Base-by-base conservation (phyloP, 352 stramenopile species). In the Globisporangium cystogenes region DNA sequence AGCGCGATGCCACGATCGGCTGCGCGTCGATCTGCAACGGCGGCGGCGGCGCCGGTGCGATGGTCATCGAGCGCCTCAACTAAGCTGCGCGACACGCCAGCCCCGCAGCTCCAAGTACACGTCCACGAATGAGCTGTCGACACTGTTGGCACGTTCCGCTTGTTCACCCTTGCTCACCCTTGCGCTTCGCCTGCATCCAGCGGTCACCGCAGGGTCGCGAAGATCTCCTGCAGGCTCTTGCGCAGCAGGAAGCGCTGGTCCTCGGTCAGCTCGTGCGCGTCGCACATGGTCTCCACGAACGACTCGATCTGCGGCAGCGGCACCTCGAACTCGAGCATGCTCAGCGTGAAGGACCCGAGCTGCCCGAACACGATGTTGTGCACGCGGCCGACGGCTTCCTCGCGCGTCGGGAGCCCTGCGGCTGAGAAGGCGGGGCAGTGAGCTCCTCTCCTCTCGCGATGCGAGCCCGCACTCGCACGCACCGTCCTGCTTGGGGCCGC, bases 11-110 rank as follows among this genome's bases (percentile, higher is more conserved):
- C 18, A 97, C 81, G n/a, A 90, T 99, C 44, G 97, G 96, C 40
- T 96, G 84, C 67, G 97, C 96, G 24, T 96, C 87, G 42, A 99
- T 99, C 59, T 99, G 96, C 71, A 99, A 99, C 72, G 97, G 97
- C 31, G 97, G 97, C 31, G 97, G 97, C 42, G 97, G 96, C 8
- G 96, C 97, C 23, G 96, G 90, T 42, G 96, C 96, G 5, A 95
- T 99, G 64, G 70, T 99, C 42, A 88, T 99, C 53, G 96, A 99
- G 68, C 79, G 78, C 40, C 65, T 90, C 53, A 78, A 76, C 62
- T 90, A 86, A 50, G 33, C 18, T 3, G 14, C 14, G 4, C 31
- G 33, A 39, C 14, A 39, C 33, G 14, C 33, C 18, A 39, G 33
- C 2, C 33, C 6, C 11, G 33, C 33, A 39, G 3, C 33, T 18